phyloP scores from a whole-genome alignment of 1,284 basidiomycete genomes.

The Leccinum huronense region DNA sequence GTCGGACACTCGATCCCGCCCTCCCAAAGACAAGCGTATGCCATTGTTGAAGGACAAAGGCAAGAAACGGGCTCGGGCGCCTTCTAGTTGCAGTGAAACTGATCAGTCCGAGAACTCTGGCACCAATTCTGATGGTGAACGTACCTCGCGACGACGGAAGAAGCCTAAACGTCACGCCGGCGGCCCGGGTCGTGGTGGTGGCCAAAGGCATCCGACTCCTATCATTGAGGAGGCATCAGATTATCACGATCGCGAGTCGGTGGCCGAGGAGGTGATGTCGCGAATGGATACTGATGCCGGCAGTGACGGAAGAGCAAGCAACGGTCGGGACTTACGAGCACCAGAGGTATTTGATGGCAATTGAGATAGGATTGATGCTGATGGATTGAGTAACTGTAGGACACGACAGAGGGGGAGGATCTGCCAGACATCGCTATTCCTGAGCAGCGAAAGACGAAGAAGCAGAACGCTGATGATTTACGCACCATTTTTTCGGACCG shows the following conservation, averaged over 20 bases:
- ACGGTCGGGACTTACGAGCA: background rate
- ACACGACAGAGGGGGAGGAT: background rate
- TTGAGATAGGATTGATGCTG: background rate
- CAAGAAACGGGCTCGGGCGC: background rate
- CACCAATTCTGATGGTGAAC: background rate
- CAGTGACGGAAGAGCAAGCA: background rate
- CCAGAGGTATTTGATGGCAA: background rate
- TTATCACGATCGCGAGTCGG: background rate
- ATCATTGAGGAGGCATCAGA: background rate
- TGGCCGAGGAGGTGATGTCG: background rate
- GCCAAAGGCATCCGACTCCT: background rate
- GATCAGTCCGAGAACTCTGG: background rate
- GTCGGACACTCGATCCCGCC: background rate
- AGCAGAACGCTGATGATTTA: background rate
- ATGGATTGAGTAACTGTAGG: background rate
- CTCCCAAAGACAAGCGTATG: background rate
- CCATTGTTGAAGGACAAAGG: constrained; percentile 2
- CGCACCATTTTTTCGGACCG: background rate
- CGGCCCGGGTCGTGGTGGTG: background rate
- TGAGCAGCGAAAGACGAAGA: background rate
- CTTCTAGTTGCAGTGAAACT: constrained; percentile 1
- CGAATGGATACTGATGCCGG: background rate
- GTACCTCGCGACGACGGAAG: background rate
- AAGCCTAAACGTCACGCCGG: background rate
- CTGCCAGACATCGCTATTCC: background rate